Evolutionary conservation across 768 basidiomycete species (phyloP), one percentile per base, ranked within the genome.

Genomic region (Hydnum rufescens): DNA sequence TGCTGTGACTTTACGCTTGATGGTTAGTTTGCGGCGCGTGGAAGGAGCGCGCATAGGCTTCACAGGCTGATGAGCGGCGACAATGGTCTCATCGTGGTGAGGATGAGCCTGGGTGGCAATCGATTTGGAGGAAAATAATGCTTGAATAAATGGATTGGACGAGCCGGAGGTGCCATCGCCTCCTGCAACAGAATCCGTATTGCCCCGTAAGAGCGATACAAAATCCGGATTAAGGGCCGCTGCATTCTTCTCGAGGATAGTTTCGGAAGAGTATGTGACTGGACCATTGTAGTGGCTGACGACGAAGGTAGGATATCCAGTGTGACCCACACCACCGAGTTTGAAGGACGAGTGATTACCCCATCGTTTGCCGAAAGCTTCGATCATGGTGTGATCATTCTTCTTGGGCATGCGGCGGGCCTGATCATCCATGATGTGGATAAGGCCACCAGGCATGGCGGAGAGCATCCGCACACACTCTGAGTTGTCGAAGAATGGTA

Each of bases 391-490:
- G 51, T 81, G 75, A 60, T 93, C 88, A 2, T 81, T 92, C 75
- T 92, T 90, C 67, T 89, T 92, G 54, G 77, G 80, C 53, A 75
- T 74, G 34, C 84, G 73, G 8, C 82, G 74, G 1, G 90, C 84
- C 64, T 95, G 90, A 62, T 97, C 93, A 61, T 97, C 92, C 82
- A 96, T 87, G 64, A 97, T 96, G 60, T 93, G 88, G 51, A 96
- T 78, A 30, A 99, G 70, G 1, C 95, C 95, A 5, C 90, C 92
- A 1, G 86, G 89, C 52, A 70, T 71, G 61, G 87, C 81, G 61
- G 89, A 82, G 39, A 97, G 67, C 29, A 99, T 70, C 4, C 87
- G 76, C 29, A 97, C 65, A 58, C 86, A 89, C 62, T 96, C 92
- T 5, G 80, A 64, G 64, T 96, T 97, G 67, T 93, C 87, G 63